Base-by-base conservation (phyloP, 1,284 basidiomycete species). In the Sanghuangporus sanghuang region DNA sequence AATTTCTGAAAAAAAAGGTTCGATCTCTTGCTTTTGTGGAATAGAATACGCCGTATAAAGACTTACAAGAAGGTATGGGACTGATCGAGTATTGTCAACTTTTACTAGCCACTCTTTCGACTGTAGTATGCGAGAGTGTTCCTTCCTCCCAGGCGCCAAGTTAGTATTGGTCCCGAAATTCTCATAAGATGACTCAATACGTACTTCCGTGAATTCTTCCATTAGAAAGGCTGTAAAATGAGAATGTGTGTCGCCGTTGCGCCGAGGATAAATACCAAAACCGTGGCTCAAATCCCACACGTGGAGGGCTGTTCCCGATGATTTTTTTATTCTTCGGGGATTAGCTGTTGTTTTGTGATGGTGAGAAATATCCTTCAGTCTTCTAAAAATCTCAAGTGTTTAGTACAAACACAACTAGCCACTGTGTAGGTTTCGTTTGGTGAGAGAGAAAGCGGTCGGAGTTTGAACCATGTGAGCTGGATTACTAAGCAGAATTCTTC, bases 91-190 rank as follows among this genome's bases (percentile, higher is more conserved):
- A 57, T 76, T 75, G 69, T 90, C 85, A 62, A 81, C 76, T 73
- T 87, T 87, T 27, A 82, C 82, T 14, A 92, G 78, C 89, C 90
- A 92, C 72, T 90, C 87, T 71, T 84, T 87, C 62, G 75, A 74
- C 35, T 87, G 73, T 46, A 92, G 78, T 38, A 75, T 71, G 62
- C 82, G 83, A 36, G 79, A 75, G 65, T 85, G 78, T 55, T 84
- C 81, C 89, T 91, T 67, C n/a, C 44, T 38, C 36, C 46, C 52
- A 27, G 63, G 44, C 16, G 27, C 27, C 27, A n/a, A 18, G 44
- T 46, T 18, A 46, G 44, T n/a, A n/a, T n/a, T n/a, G 16, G 16
- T n/a, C 16, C 7, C 9, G 16, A 48, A 42, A 36, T 16, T 55
- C 40, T 38, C 50, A 58, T 16, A 57, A 68, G 59, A 66, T 58